Base-by-base conservation (phyloP, 192 early-diverging fungal genomes). In the Gryganskiella cystojenkinii region DNA sequence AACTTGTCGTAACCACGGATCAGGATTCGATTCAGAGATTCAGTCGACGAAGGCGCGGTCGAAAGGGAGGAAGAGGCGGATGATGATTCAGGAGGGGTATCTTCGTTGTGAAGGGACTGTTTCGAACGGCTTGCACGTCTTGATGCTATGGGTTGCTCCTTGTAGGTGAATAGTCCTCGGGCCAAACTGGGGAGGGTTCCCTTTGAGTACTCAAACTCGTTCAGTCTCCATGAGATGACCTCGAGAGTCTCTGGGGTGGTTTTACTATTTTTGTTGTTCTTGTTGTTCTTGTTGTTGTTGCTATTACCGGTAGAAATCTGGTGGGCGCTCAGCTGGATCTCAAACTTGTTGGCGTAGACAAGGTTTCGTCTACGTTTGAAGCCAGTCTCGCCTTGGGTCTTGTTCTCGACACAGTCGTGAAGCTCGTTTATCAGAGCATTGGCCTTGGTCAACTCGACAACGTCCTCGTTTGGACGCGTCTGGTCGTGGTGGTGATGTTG, bases 1-100 rank as follows among this genome's bases (percentile, higher is more conserved):
- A 99, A 99, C 84, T 99, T 99, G 86, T 99, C 90, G 83, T 99
- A 99, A 30, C 97, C 97, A n/a, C 97, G 86, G 19, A 91, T 85
- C 19, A 89, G 81, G 75, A 99, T 94, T 10, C 71, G 64, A 64
- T 88, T 40, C 7, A 9, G 37, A 5, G 37, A 13, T 40, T 40
- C 7, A 40, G 37, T 5, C 5, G 37, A n/a, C n/a, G n/a, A n/a
- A 40, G 37, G 13, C 37, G 37, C 37, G 7, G 13, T 40, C n/a
- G n/a, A n/a, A n/a, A n/a, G n/a, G n/a, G n/a, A n/a, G n/a, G n/a
- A n/a, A n/a, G n/a, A n/a, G n/a, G n/a, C n/a, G n/a, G n/a, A n/a
- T n/a, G n/a, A n/a, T n/a, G n/a, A n/a, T n/a, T n/a, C n/a, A n/a
- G n/a, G n/a, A n/a, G n/a, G n/a, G n/a, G n/a, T n/a, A n/a, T n/a